A percentile compares a stretch with the other conserved stretches of the same genome.
phyloP scores from a whole-genome alignment of 257 asterid genomes.

The Orobanche coerulescens region DNA sequence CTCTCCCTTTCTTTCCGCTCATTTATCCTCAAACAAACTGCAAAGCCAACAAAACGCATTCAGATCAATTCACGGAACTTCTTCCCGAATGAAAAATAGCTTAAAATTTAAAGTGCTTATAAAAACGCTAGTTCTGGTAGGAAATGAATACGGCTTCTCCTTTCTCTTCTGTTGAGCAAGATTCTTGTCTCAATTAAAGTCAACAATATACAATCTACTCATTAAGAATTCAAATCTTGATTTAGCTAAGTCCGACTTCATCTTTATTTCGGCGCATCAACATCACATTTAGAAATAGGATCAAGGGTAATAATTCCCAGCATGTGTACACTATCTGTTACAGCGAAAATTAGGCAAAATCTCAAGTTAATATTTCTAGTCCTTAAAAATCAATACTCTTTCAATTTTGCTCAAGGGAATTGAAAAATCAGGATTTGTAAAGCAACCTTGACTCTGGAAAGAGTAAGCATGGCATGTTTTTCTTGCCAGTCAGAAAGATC shows the following conservation, averaged over 20 bases:
- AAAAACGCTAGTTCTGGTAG: no score
- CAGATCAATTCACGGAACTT: not conserved
- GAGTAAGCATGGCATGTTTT: constrained; percentile 71
- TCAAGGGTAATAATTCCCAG: not conserved
- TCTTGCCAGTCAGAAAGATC: constrained; percentile 95
- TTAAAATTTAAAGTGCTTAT: not conserved
- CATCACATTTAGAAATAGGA: not conserved
- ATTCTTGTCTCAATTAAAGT: no score
- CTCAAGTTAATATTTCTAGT: not conserved
- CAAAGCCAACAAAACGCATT: constrained; percentile 2
- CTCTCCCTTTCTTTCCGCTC: constrained; percentile 2
- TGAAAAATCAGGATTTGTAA: not conserved
- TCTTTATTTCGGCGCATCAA: not conserved
- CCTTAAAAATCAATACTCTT: constrained; percentile 1
- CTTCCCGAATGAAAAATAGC: not conserved
- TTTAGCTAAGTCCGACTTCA: not conserved
- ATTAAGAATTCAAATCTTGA: not conserved
- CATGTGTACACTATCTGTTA: no score
- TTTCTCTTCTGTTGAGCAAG: no score
- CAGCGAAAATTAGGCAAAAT: not conserved
- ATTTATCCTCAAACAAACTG: not conserved
- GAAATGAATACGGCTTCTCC: no score
- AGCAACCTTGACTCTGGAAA: constrained; percentile 63
- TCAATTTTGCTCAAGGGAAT: not conserved
- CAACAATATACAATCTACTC: no score